Base-by-base conservation (phyloP, 768 basidiomycete species). In the Tephrocybe sp. region DNA sequence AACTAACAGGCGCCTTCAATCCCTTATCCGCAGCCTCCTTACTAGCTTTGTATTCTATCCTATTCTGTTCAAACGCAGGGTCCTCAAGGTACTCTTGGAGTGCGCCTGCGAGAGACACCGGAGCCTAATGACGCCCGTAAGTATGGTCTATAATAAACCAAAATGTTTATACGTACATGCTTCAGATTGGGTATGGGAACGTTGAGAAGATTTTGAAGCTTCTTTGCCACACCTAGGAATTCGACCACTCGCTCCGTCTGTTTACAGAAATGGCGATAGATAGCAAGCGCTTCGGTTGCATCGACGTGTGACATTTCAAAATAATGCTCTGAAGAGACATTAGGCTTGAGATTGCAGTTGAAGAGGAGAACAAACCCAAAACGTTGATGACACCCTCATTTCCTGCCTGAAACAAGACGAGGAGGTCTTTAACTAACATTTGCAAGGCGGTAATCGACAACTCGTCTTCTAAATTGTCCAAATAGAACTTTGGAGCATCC, bases 271-370 rank as follows among this genome's bases (percentile, higher is more conserved):
- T 87, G 83, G 48, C 92, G 89, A 73, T 99, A 99, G 54, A 98
- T 85, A 14, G 71, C 68, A 20, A 98, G 79, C 2, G 96, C 90
- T 30, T 89, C 84, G 33, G 79, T 72, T 0, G 96, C 97, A 63
- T 98, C 96, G n/a, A 85, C 68, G 55, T 89, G 88, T 0, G 93
- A 92, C 97, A 98, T 98, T 65, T 97, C 95, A 62, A 98, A 98
- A 69, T 97, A 99, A 69, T 96, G 89, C 63, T 98, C 97, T 85
- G 54, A 20, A 45, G 9, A 4, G 41, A 20, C 12, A 22, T 48
- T 67, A 60, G 71, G 61, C 54, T 64, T 68, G 40, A 35, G 51
- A 36, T 51, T 10, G 10, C 6, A 10, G 33, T 20, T 31, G 42
- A 19, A 39, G 13, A 16, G 20, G 68, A 64, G 9, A 65, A 70